Evolutionary conservation across 208 protist species (phyloP).

Genomic region (Polymyxa betae): DNA sequence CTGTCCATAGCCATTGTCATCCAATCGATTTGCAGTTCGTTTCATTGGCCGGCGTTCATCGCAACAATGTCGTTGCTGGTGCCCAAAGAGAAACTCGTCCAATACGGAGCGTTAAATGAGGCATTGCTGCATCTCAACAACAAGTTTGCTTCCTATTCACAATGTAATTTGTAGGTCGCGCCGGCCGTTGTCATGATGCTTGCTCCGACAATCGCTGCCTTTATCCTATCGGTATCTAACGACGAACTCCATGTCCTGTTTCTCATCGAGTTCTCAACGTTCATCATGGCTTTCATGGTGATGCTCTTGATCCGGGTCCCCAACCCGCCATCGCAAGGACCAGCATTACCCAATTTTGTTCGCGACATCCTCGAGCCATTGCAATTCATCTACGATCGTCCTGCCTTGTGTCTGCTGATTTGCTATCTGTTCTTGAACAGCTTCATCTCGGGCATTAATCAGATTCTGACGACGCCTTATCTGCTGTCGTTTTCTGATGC

Average conservation of each 20-base stretch:
- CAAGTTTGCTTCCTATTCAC: not conserved
- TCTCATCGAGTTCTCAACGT: not conserved
- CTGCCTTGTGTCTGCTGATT: not conserved
- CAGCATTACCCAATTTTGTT: not conserved
- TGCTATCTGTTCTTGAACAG: conserved; percentile 6
- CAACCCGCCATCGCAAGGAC: not conserved
- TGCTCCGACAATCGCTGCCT: not conserved
- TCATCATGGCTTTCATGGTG: not conserved
- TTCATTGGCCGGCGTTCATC: conserved; percentile 33
- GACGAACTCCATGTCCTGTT: conserved; percentile 17
- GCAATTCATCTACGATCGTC: not conserved
- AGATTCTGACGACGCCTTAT: not conserved
- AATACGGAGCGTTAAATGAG: conserved; percentile 38
- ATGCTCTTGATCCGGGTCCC: not conserved
- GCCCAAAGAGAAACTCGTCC: conserved; percentile 23
- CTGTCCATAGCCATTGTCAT: not conserved
- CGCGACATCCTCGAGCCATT: not conserved
- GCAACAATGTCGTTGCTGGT: not conserved
- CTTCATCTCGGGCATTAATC: not conserved
- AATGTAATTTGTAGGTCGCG: not conserved
- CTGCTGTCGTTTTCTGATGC: not conserved
- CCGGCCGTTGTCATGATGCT: conserved; percentile 6
- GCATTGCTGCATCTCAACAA: not conserved
- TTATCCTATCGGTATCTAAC: not conserved
- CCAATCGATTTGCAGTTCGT: conserved; percentile 37